These are phyloP conservation scores for Rutstroemia sp. DNA, from an alignment of 2,329 filamentous ascomycete genomes.

Conservation along the genomic window DNA sequence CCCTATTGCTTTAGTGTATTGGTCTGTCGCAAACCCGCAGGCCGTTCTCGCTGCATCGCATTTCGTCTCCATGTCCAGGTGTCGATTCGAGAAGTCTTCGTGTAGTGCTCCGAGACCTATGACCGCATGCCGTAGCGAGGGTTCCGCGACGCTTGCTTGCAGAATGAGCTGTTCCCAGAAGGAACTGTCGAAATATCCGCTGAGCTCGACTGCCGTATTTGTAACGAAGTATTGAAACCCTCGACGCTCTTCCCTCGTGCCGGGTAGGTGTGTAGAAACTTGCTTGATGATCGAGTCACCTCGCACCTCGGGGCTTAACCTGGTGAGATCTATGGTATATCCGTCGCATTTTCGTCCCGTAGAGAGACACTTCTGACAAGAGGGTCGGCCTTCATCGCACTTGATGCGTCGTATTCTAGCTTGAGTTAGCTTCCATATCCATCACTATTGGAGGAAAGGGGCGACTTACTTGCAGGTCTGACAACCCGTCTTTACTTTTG, in stretches of 20 bases:
- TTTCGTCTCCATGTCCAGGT: slow-evolving; percentile 7
- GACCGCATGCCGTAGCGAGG: slow-evolving; percentile 24
- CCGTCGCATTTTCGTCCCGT: slow-evolving; percentile 13
- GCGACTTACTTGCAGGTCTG: slow-evolving; percentile 7
- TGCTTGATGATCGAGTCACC: slow-evolving; percentile 12
- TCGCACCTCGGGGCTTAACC: not conserved
- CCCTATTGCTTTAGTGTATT: slow-evolving; percentile 27
- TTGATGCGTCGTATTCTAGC: slow-evolving; percentile 12
- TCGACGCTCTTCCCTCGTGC: slow-evolving; percentile 20
- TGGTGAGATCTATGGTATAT: slow-evolving; percentile 1
- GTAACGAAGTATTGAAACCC: slow-evolving; percentile 24
- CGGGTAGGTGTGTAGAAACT: slow-evolving; percentile 17
- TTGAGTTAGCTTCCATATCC: not conserved
- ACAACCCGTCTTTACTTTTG: slow-evolving; percentile 8
- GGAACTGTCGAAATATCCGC: slow-evolving; percentile 21
- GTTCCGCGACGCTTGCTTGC: slow-evolving; percentile 21
- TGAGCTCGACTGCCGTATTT: slow-evolving; percentile 21
- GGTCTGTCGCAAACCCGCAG: slow-evolving; percentile 20
- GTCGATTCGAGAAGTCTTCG: slow-evolving; percentile 21
- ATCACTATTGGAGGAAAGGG: too few relatives aligned
- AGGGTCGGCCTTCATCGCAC: slow-evolving; percentile 12
- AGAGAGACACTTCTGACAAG: slow-evolving; percentile 8
- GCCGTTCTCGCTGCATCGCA: slow-evolving; percentile 7
- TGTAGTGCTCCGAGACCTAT: slow-evolving; percentile 26
- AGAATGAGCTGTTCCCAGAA: slow-evolving; percentile 26